These are phyloP conservation scores for Gymnopilus junonius DNA, from an alignment of 768 basidiomycete species.

Conservation along the genomic window DNA sequence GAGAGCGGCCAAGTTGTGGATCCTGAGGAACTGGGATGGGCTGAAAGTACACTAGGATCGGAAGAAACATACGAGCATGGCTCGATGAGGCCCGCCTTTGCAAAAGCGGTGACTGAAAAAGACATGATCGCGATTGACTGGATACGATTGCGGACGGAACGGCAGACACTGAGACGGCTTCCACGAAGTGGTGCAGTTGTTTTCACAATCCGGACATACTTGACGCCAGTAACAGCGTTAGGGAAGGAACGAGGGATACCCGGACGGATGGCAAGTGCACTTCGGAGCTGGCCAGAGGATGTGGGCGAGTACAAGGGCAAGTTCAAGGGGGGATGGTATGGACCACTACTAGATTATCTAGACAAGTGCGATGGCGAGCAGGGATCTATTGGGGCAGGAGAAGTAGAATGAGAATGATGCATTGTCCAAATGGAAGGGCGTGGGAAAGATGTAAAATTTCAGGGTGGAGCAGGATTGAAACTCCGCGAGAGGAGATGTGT, in stretches of 20 bases:
- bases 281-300: slow-evolving; percentile 69
- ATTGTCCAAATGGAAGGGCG: slow-evolving; percentile 10
- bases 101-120: neutral
- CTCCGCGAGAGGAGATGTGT: slow-evolving; percentile 1
- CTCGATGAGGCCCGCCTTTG: slow-evolving; percentile 13
- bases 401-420: slow-evolving; percentile 15
- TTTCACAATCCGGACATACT: slow-evolving; percentile 73
- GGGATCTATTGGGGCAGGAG: slow-evolving; percentile 19
- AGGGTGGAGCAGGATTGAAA: slow-evolving; percentile 19
- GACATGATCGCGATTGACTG: slow-evolving; percentile 31
- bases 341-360: slow-evolving; percentile 40
- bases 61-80: slow-evolving; percentile 48
- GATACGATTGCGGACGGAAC: slow-evolving; percentile 62
- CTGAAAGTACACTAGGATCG: slow-evolving; percentile 52
- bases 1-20: slow-evolving; percentile 42
- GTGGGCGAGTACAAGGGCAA: slow-evolving; percentile 55
- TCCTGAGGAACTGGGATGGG: slow-evolving; percentile 72
- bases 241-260: slow-evolving; percentile 60
- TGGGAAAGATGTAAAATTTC: slow-evolving; percentile 19
- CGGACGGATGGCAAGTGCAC: slow-evolving; percentile 62
- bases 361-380: slow-evolving; percentile 29
- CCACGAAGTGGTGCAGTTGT: slow-evolving; percentile 65
- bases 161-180: slow-evolving; percentile 70
- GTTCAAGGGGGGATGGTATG: slow-evolving; percentile 35
- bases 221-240: slow-evolving; percentile 57